Base-by-base conservation (phyloP, 345 rosid genomes). In the Kernera saxatilis region DNA sequence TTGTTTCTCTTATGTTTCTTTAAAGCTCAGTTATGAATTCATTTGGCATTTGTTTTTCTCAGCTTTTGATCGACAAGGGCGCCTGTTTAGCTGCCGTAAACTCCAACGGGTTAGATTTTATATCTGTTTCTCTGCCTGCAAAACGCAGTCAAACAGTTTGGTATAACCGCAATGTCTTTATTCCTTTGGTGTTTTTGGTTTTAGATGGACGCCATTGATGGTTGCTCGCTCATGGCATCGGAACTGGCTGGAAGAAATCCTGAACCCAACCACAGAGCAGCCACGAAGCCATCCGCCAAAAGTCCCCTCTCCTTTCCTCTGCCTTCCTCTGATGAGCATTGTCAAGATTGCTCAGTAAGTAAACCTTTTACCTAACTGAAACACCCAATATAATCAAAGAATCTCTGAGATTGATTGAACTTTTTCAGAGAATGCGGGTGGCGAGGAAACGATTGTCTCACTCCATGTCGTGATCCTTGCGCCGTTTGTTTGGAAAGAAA, bases 201-300 rank as follows among this genome's bases (percentile, higher is more conserved):
- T 67, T 53, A 94, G 99, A 62, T 94, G 97, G 96, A 91, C 88
- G 14, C 93, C 96, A 2, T 77, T 88, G 76, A 88, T 88, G 96
- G 98, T 94, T 59, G 96, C 99, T 70, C 84, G 83, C 26, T 94
- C 99, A 12, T 91, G 99, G 99, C 87, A 84, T 79, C 82, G 92
- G 66, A 83, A 78, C 75, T 83, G 86, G 80, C 90, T 94, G 0
- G 96, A 91, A 83, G 92, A 89, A 68, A 82, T 86, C 67, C 84
- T 94, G 26, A 71, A 66, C 69, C 77, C 77, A 51, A 81, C 73
- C 63, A 77, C 81, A 71, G 90, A 80, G 69, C 74, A 45, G n/a
- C 68, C 40, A 37, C 80, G 66, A 25, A 39, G 54, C 49, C 87
- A 51, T 53, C 66, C 60, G 5, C 79, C 48, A 57, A 63, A 72